These are phyloP conservation scores for Fusarium setosum DNA, from an alignment of 2,329 filamentous ascomycete species.

Conservation along the genomic window DNA sequence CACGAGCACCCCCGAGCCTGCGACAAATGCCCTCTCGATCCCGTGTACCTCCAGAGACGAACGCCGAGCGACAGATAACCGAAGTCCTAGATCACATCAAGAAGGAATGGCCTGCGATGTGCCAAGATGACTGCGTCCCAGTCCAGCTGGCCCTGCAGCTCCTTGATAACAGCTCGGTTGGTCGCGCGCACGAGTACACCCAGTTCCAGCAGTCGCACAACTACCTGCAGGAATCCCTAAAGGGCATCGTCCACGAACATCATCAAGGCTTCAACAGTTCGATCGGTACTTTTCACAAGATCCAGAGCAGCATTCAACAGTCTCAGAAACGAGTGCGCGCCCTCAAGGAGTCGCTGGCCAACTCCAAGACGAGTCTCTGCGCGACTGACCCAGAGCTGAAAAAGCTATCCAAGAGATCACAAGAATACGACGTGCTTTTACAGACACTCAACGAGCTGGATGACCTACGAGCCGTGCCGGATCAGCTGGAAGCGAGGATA, in stretches of 20 bases:
- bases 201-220: constrained; percentile 87
- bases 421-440: constrained; percentile 90
- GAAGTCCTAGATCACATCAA: constrained; percentile 85
- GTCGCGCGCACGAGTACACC: constrained; percentile 87
- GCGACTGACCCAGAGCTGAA: constrained; percentile 91
- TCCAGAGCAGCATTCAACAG: constrained; percentile 89
- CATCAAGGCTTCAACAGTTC: constrained; percentile 99
- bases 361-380: constrained; percentile 84
- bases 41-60: constrained; percentile 56
- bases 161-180: constrained; percentile 93
- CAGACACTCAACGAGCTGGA: constrained; percentile 87
- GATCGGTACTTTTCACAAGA: constrained; percentile 98
- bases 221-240: constrained; percentile 92
- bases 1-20: constrained; percentile 42
- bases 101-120: constrained; percentile 92
- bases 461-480: constrained; percentile 87
- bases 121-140: constrained; percentile 86
- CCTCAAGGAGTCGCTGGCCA: constrained; percentile 84
- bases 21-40: constrained; percentile 51
- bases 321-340: constrained; percentile 87
- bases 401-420: constrained; percentile 86
- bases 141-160: constrained; percentile 95
- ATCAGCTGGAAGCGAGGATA: constrained; percentile 92
- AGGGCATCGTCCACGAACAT: constrained; percentile 96
- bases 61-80: constrained; percentile 66